Conservation (phyloP, 192 early-diverging fungal genomes). For the Rhizoclosmatium globosum region DNA sequence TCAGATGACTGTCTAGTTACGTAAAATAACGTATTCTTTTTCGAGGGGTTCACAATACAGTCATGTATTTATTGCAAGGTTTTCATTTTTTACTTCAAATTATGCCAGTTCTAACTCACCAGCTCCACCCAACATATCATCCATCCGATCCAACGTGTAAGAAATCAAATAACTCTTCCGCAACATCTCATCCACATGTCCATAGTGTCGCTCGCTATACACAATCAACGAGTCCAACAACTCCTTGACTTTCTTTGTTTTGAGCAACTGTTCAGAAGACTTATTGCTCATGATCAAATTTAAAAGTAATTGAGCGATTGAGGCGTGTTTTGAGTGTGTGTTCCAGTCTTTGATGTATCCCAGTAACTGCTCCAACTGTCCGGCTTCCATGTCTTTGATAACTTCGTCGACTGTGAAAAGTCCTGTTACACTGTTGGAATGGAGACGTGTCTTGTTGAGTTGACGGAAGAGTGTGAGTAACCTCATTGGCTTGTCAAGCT, state of each 20-base stretch:
- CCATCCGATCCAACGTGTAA: conserved; percentile 92
- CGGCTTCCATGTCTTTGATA: conserved; percentile 65
- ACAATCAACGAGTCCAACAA: conserved; percentile 83
- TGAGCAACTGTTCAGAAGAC: conserved; percentile 72
- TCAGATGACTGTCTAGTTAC: no score
- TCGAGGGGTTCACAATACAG: no score
- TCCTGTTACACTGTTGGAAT: conserved; percentile 63
- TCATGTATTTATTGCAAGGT: no score
- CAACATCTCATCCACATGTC: conserved; percentile 77
- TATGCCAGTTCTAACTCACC: not conserved
- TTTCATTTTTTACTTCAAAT: no score
- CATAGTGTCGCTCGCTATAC: conserved; percentile 93
- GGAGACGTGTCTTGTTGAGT: conserved; percentile 31
- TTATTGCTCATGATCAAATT: conserved; percentile 74
- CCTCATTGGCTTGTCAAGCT: conserved; percentile 88
- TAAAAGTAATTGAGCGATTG: conserved; percentile 83
- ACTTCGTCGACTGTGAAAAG: conserved; percentile 74
- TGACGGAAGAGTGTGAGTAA: conserved; percentile 68
- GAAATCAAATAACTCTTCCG: conserved; percentile 88
- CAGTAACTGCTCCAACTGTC: conserved; percentile 82
- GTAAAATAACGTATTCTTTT: no score
- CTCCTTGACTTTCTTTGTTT: conserved; percentile 84
- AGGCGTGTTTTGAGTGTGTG: conserved; percentile 84
- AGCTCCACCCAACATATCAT: conserved; percentile 43
- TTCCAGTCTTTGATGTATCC: conserved; percentile 94